Conservation (phyloP, 1,284 basidiomycete genomes). For the Exobasidium rhododendri region DNA sequence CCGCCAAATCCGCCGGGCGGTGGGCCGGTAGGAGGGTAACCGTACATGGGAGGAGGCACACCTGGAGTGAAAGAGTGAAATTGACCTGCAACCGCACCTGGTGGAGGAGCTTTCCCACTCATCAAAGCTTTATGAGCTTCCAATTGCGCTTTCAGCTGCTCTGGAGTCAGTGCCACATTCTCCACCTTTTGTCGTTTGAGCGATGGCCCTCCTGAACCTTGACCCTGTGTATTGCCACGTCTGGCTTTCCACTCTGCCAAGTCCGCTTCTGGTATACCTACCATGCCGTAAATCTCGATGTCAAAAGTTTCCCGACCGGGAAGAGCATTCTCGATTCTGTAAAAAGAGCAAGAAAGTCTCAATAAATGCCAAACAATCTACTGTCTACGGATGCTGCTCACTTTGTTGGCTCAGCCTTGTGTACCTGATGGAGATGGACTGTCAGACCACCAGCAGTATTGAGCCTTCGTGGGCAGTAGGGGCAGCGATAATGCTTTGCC, state of each 20-base stretch:
- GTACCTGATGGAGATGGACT: conserved; percentile 98
- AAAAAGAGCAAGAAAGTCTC: conserved; percentile 28
- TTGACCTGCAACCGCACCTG: conserved; percentile 64
- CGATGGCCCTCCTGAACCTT: conserved; percentile 56
- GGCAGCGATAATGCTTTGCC: conserved; percentile 98
- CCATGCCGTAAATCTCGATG: conserved; percentile 99
- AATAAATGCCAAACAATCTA: background rate
- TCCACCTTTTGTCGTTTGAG: conserved; percentile 74
- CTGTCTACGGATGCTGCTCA: conserved; percentile 57
- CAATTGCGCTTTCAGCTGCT: conserved; percentile 78
- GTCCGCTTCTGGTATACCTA: conserved; percentile 90
- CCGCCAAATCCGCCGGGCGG: conserved; percentile 31
- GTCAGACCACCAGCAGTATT: conserved; percentile 96
- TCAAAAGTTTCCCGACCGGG: conserved; percentile 96
- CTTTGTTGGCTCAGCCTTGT: conserved; percentile 96
- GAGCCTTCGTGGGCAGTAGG: conserved; percentile 86
- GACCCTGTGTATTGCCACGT: conserved; percentile 54
- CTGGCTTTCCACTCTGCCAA: conserved; percentile 88
- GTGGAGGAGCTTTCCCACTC: conserved; percentile 63
- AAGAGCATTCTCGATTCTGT: conserved; percentile 90
- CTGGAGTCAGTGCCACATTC: conserved; percentile 67
- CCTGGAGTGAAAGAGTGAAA: conserved; percentile 2
- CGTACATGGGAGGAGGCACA: conserved; percentile 16
- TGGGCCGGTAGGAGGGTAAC: conserved; percentile 55
- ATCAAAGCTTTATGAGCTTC: conserved; percentile 88